Evolutionary conservation across 495 filamentous ascomycete genomes (phyloP).

Genomic region (Penicillium arizonense): DNA sequence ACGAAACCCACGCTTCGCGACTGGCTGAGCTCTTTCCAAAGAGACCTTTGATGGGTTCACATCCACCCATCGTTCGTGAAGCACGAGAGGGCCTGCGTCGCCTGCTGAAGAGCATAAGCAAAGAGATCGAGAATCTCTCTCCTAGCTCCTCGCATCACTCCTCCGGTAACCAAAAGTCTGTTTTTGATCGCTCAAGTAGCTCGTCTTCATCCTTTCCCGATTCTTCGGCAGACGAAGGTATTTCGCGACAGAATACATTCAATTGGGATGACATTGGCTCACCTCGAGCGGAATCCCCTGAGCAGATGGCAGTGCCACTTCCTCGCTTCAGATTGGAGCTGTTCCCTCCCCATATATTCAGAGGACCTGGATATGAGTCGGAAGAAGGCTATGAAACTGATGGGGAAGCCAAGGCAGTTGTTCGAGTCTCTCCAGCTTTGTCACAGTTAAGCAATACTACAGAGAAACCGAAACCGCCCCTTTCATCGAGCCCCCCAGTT

Average conservation of each 20-base stretch:
- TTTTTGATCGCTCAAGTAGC: constrained; percentile 72
- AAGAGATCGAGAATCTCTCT: constrained; percentile 55
- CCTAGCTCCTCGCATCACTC: constrained; percentile 49
- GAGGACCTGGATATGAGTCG: constrained; percentile 28
- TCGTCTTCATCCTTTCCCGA: constrained; percentile 51
- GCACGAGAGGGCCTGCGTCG: constrained; percentile 47
- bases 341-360: constrained; percentile 39
- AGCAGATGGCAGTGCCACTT: constrained; percentile 23
- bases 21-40: constrained; percentile 44
- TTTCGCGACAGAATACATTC: constrained; percentile 34
- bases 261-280: constrained; percentile 30
- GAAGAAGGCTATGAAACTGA: constrained; percentile 48
- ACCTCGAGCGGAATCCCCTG: constrained; percentile 32
- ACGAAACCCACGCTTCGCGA: constrained; percentile 63
- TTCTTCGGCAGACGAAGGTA: constrained; percentile 35
- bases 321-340: constrained; percentile 30
- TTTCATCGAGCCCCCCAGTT: constrained; percentile 24
- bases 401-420: constrained; percentile 26
- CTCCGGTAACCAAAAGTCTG: constrained; percentile 55
- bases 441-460: constrained; percentile 36
- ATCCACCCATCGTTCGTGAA: constrained; percentile 26
- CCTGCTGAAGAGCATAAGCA: constrained; percentile 51
- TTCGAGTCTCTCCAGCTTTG: constrained; percentile 28
- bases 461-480: constrained; percentile 28
- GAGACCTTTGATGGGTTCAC: constrained; percentile 29